Percentiles rank a stretch among this genome's conserved stretches.
These are phyloP conservation scores for Silene vulgaris DNA, from an alignment of 179 eudicot species.

Conservation along the genomic window DNA sequence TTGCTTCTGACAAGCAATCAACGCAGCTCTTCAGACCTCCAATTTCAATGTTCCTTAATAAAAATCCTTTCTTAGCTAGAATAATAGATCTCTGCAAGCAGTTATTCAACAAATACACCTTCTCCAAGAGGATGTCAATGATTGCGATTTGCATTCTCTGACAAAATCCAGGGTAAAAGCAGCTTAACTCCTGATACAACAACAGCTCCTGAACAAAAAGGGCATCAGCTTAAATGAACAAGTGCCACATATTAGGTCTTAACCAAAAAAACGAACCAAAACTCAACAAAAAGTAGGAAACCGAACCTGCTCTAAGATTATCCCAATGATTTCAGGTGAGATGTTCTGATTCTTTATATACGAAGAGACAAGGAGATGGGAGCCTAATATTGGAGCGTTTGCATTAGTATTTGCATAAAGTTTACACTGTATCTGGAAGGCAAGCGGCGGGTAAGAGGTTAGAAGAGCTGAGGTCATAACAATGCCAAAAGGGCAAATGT, in stretches of 20 bases:
- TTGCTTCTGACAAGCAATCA: conserved; percentile 66
- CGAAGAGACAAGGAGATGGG: conserved; percentile 35
- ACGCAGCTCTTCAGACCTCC: conserved; percentile 50
- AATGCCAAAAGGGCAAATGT: conserved; percentile 5
- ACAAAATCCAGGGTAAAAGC: conserved; percentile 45
- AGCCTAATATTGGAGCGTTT: conserved; percentile 40
- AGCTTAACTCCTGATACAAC: conserved; percentile 52
- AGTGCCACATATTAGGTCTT: background rate
- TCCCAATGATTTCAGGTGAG: conserved; percentile 43
- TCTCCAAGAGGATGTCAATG: conserved; percentile 49
- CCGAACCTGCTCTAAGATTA: conserved; percentile 72
- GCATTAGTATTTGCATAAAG: conserved; percentile 31
- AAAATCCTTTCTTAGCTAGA: conserved; percentile 57
- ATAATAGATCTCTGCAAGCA: conserved; percentile 42
- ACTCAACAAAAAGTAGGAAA: background rate
- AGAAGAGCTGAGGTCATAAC: conserved; percentile 7
- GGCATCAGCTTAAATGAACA: conserved; percentile 6
- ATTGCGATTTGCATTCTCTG: conserved; percentile 60
- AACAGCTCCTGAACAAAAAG: conserved; percentile 58
- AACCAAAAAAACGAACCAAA: background rate
- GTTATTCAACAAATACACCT: conserved; percentile 45
- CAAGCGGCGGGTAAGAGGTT: conserved; percentile 21
- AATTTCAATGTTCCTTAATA: conserved; percentile 46
- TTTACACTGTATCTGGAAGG: conserved; percentile 56
- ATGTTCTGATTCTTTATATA: conserved; percentile 18